Evolutionary conservation across 1,139 yeast species (phyloP), one percentile per base, ranked within the genome.

Genomic region (Pichia inconspicua): DNA sequence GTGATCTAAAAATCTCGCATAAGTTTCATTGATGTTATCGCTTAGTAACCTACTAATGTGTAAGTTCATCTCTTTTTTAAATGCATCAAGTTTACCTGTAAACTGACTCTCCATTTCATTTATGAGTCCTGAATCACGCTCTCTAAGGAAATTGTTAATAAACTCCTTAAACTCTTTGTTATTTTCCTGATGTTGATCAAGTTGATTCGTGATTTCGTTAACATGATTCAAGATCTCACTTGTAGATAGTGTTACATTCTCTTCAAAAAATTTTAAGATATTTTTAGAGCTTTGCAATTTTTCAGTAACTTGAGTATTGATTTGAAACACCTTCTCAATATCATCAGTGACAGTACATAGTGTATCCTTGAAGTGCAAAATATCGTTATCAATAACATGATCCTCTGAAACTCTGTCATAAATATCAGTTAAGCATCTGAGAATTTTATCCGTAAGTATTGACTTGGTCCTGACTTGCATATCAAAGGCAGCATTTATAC

Each of bases 1-100:
- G 36, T 42, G 46, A 46, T 42, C n/a, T 30, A 53, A 38, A 42
- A 55, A 44, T 8, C 30, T 25, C 28, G 48, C 44, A 30, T 57
- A 51, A 17, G 49, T 44, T 3, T 19, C 4, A 7, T 46, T 25
- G 4, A 41, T 17, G 30, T 45, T 45, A 11, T 50, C 48, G 15
- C 42, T 31, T n/a, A 48, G 11, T 22, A 44, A 17, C 7, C 25
- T 7, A 19, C 37, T 37, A 7, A 50, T 14, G 30, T 43, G 30
- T n/a, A 25, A 10, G 39, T 19, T 43, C 9, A 47, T 32, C n/a
- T 47, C 47, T 2, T 38, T 34, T 17, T 48, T 25, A 30, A 43
- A 40, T 11, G 35, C 31, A 19, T 9, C 25, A 11, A 45, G 4
- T 22, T 36, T 45, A 22, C 43, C 36, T 5, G n/a, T 5, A 17